phyloP scores from a whole-genome alignment of 441 rosid genomes.

The Adansonia grandidieri region DNA sequence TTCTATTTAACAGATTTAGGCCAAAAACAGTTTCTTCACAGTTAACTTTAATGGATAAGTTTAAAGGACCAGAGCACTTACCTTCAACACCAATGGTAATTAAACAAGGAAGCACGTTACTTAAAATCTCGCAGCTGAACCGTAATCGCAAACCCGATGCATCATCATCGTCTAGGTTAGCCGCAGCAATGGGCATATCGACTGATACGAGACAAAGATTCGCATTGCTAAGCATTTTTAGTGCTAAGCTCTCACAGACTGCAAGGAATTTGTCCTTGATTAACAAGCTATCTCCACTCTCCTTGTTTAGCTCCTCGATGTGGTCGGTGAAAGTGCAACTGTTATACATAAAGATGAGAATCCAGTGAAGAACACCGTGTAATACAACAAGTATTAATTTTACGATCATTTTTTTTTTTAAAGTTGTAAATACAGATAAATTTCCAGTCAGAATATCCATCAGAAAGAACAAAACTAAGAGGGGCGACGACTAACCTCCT shows the following conservation, averaged over 20 bases:
- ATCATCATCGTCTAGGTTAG: constrained; percentile 62
- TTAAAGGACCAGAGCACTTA: constrained; percentile 73
- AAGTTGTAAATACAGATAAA: constrained; percentile 5
- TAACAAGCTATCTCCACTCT: constrained; percentile 38
- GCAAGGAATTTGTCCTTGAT: constrained; percentile 68
- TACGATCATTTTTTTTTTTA: too few species aligned
- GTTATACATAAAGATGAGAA: constrained; percentile 26
- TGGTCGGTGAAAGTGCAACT: constrained; percentile 81
- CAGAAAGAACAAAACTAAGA: constrained; percentile 3
- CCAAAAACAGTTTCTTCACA: constrained; percentile 97
- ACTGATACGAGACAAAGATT: constrained; percentile 78
- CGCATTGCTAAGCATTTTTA: constrained; percentile 83
- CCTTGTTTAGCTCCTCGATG: constrained; percentile 58
- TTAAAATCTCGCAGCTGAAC: constrained; percentile 82
- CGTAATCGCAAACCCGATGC: constrained; percentile 72
- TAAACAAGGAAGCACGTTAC: constrained; percentile 77
- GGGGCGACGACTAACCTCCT: constrained; percentile 64
- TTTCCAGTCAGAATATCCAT: background rate
- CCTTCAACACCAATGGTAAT: constrained; percentile 80
- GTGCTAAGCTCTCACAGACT: constrained; percentile 71
- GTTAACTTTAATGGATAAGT: constrained; percentile 66
- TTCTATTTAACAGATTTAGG: constrained; percentile 79
- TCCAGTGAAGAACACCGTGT: constrained; percentile 17
- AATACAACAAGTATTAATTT: background rate
- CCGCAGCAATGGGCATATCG: constrained; percentile 73